Percentiles rank a stretch among this genome's conserved stretches.
Conservation (phyloP, 106 monocot genomes). For the Dactylorhiza incarnata region DNA sequence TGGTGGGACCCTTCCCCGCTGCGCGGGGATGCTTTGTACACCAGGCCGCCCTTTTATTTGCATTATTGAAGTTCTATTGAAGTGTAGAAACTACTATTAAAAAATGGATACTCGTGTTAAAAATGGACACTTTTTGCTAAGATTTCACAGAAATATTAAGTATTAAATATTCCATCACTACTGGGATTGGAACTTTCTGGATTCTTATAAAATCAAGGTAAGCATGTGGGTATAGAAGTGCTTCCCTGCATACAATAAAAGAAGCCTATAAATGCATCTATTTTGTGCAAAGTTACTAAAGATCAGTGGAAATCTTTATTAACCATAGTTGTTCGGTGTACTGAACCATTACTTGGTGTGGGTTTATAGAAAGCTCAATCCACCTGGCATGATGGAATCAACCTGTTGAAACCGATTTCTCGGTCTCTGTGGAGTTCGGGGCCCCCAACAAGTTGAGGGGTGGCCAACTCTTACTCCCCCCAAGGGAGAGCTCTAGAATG, state of each 20-base stretch:
- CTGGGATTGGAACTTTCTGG: neutral
- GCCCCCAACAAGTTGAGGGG: too few relatives aligned
- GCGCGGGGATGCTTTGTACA: too few relatives aligned
- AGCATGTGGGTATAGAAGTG: neutral
- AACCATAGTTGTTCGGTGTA: neutral
- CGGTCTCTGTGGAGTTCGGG: too few relatives aligned
- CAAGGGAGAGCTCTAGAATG: too few relatives aligned
- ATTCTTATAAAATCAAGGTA: neutral
- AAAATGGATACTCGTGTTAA: neutral
- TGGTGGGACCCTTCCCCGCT: too few relatives aligned
- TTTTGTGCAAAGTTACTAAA: neutral
- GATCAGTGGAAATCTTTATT: neutral
- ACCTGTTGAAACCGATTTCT: too few relatives aligned
- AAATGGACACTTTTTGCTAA: neutral
- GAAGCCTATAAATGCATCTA: neutral
- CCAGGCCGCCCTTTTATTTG: too few relatives aligned
- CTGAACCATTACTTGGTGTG: neutral
- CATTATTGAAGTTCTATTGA: neutral
- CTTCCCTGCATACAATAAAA: neutral
- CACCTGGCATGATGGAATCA: too few relatives aligned
- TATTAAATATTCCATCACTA: neutral
- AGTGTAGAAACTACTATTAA: neutral
- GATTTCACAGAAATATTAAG: neutral
- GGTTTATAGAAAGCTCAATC: neutral
- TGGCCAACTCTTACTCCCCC: too few relatives aligned